Conservation (phyloP, 2,329 filamentous ascomycete genomes). For the Alternaria solani region DNA sequence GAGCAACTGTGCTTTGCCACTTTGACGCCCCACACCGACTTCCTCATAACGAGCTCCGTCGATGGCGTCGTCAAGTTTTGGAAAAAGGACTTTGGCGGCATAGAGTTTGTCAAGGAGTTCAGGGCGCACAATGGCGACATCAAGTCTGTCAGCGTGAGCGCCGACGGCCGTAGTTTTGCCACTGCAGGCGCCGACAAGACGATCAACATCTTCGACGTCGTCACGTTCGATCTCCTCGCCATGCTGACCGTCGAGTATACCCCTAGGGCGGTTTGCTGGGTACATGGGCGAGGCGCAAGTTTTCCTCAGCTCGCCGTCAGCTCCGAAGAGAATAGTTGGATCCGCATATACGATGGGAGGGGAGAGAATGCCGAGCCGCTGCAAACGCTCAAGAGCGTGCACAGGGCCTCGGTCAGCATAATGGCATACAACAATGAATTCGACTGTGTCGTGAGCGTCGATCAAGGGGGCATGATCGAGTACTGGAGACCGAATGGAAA, state of each 20-base stretch:
- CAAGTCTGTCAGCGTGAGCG: conserved; percentile 81
- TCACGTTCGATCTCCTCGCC: conserved; percentile 72
- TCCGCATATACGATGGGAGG: conserved; percentile 87
- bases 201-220: conserved; percentile 78
- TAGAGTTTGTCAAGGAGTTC: conserved; percentile 99
- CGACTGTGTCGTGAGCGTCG: conserved; percentile 89
- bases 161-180: conserved; percentile 92
- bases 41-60: conserved; percentile 89
- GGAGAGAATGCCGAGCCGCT: conserved; percentile 80
- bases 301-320: conserved; percentile 86
- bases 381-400: conserved; percentile 80
- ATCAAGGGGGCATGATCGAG: conserved; percentile 92
- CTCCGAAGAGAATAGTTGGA: conserved; percentile 73
- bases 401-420: conserved; percentile 79
- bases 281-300: conserved; percentile 85
- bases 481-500: conserved; percentile 86
- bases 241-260: conserved; percentile 80
- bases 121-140: conserved; percentile 88
- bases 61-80: conserved; percentile 99
- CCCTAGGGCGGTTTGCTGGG: conserved; percentile 87
- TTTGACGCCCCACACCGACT: conserved; percentile 90
- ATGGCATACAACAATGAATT: conserved; percentile 90
- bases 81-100: conserved; percentile 90
- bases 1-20: conserved; percentile 89
- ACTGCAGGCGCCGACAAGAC: conserved; percentile 82